Evolutionary conservation across 805 yeast genomes (phyloP).

Genomic region (Barnettozyma vustinii): DNA sequence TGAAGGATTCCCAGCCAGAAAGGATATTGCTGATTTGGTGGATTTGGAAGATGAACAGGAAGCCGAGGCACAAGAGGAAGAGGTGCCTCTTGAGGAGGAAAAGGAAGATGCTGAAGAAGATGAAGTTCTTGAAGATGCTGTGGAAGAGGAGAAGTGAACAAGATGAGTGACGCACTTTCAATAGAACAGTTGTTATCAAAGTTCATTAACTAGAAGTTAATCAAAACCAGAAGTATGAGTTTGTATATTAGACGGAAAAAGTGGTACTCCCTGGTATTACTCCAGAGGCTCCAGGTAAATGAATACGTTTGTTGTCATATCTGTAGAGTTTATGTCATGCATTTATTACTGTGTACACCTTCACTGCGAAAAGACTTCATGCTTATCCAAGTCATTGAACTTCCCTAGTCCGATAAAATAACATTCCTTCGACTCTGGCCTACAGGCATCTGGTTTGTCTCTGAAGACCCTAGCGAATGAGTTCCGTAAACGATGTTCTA

Average conservation of each 20-base stretch:
- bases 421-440: slow-evolving; percentile 75
- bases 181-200: slow-evolving; percentile 3
- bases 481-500: slow-evolving; percentile 53
- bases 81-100: slow-evolving; percentile 17
- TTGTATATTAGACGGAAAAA: not conserved
- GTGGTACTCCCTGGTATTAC: not conserved
- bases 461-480: slow-evolving; percentile 61
- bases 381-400: slow-evolving; percentile 36
- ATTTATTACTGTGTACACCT: no score
- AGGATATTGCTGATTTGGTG: slow-evolving; percentile 27
- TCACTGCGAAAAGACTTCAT: slow-evolving; percentile 34
- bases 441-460: slow-evolving; percentile 76
- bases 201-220: not conserved
- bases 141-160: slow-evolving; percentile 7
- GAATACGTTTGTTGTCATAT: not conserved
- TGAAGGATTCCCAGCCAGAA: slow-evolving; percentile 29
- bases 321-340: not conserved
- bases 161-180: not conserved
- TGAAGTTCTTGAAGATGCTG: slow-evolving; percentile 9
- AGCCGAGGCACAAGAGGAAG: slow-evolving; percentile 23
- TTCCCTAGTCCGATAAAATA: slow-evolving; percentile 69
- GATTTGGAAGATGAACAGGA: slow-evolving; percentile 33
- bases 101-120: slow-evolving; percentile 8
- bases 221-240: not conserved
- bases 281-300: not conserved